Evolutionary conservation across 768 basidiomycete genomes (phyloP).

Genomic region (Suillus occidentalis): DNA sequence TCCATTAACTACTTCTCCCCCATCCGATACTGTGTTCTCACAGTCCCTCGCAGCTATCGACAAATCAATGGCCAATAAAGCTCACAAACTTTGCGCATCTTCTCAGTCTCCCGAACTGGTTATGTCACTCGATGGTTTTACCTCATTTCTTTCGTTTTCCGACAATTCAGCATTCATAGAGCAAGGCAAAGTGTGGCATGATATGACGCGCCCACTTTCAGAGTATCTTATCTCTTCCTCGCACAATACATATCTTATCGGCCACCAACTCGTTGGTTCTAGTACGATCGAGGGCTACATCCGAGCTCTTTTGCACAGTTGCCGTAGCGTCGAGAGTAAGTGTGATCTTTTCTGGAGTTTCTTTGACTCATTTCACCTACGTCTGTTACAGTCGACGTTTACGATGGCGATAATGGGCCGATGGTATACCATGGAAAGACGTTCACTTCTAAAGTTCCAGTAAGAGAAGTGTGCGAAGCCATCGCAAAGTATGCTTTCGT

Average conservation of each 20-base stretch:
- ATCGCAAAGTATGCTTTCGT: conserved; percentile 87
- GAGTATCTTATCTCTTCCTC: conserved; percentile 90
- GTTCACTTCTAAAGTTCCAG: conserved; percentile 77
- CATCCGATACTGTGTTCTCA: conserved; percentile 1
- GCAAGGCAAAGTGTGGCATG: conserved; percentile 58
- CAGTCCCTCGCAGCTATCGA: not conserved
- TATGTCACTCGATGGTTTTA: conserved; percentile 64
- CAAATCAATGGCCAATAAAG: not conserved
- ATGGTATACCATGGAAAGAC: conserved; percentile 88
- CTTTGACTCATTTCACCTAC: not conserved
- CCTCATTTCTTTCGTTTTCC: conserved; percentile 74
- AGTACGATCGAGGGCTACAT: conserved; percentile 94
- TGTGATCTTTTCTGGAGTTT: conserved; percentile 15
- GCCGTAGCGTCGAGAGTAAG: conserved; percentile 92
- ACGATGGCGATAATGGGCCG: conserved; percentile 83
- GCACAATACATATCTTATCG: conserved; percentile 91
- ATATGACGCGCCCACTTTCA: conserved; percentile 86
- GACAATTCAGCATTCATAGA: conserved; percentile 68
- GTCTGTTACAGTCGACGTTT: conserved; percentile 74
- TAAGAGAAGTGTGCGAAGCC: conserved; percentile 79
- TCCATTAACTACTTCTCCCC: conserved; percentile 8
- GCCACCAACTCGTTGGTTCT: conserved; percentile 82
- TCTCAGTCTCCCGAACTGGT: conserved; percentile 14
- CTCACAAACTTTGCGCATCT: conserved; percentile 2
- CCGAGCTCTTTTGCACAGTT: conserved; percentile 82